These are phyloP conservation scores for Saccharum officinarum DNA, from an alignment of 176 grass and related monocot genomes.

Conservation along the genomic window DNA sequence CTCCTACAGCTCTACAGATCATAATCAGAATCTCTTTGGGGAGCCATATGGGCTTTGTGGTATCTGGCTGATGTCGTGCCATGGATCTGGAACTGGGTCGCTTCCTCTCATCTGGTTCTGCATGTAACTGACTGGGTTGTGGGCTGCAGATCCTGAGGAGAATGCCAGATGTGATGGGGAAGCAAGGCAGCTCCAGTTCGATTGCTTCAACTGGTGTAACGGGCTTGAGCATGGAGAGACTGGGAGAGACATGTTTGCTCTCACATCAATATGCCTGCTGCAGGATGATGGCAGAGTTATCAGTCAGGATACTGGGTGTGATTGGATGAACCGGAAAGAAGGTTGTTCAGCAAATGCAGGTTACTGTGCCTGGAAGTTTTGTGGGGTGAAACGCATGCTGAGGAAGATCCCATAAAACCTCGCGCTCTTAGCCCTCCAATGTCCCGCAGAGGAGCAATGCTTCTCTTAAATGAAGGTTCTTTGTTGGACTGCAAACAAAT, in stretches of 20 bases:
- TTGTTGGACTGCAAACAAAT: slow-evolving; percentile 45
- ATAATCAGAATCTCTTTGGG: slow-evolving; percentile 61
- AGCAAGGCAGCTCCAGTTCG: slow-evolving; percentile 80
- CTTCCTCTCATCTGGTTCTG: slow-evolving; percentile 49
- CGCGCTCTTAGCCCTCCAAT: slow-evolving; percentile 43
- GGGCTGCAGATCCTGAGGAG: slow-evolving; percentile 31
- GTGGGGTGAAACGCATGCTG: slow-evolving; percentile 51
- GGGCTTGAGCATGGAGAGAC: slow-evolving; percentile 89
- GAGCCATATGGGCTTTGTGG: slow-evolving; percentile 67
- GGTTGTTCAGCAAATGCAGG: neutral
- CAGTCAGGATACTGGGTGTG: neutral
- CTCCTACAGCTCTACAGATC: neutral
- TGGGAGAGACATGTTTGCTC: slow-evolving; percentile 81
- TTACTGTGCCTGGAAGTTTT: slow-evolving; percentile 19
- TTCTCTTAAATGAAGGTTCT: slow-evolving; percentile 53
- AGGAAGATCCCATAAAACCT: slow-evolving; percentile 47
- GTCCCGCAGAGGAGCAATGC: slow-evolving; percentile 56
- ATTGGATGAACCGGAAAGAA: neutral
- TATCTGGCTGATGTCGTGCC: slow-evolving; percentile 52
- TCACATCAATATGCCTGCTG: slow-evolving; percentile 46
- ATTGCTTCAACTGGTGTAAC: slow-evolving; percentile 55
- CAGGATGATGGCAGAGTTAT: neutral
- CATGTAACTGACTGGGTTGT: slow-evolving; percentile 37
- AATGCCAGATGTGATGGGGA: slow-evolving; percentile 66
- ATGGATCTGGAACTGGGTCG: slow-evolving; percentile 37